Conservation (phyloP, 495 filamentous ascomycete genomes). For the Tuber melanosporum region DNA sequence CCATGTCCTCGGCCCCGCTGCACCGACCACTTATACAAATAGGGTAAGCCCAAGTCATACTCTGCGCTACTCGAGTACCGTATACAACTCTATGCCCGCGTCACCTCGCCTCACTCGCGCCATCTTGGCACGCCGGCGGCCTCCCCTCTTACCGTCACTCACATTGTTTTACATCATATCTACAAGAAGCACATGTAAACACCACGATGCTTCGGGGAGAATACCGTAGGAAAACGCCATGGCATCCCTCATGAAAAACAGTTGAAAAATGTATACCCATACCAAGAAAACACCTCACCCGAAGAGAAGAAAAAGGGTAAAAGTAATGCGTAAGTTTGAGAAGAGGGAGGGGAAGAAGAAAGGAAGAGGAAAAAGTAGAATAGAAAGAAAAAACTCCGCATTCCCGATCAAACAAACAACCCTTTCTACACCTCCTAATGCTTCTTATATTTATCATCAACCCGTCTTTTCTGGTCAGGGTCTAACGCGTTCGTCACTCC, state of each 20-base stretch:
- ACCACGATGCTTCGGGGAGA: conserved; percentile 1
- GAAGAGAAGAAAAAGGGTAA: background rate
- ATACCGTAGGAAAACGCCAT: conserved; percentile 2
- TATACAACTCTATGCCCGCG: background rate
- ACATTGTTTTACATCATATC: conserved; percentile 5
- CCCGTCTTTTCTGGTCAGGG: conserved; percentile 67
- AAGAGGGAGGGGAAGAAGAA: background rate
- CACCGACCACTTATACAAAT: background rate
- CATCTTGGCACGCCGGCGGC: background rate
- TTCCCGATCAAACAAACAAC: background rate
- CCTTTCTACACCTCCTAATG: conserved; percentile 11
- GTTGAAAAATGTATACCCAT: conserved; percentile 1
- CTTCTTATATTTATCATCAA: conserved; percentile 59
- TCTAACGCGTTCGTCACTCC: conserved; percentile 93
- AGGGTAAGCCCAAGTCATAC: background rate
- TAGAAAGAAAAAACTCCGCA: conserved; percentile 12
- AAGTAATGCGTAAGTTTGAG: background rate
- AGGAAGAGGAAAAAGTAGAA: conserved; percentile 6
- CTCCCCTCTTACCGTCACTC: background rate
- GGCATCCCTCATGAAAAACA: conserved; percentile 4
- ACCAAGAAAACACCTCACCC: background rate
- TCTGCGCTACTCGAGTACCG: background rate
- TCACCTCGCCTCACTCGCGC: background rate
- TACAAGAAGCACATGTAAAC: conserved; percentile 2
- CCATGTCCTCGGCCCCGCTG: no score